A percentile compares a stretch with the other conserved stretches of the same genome.
Conservation (phyloP, 208 protist species). For the Blechomonas ayalai region DNA sequence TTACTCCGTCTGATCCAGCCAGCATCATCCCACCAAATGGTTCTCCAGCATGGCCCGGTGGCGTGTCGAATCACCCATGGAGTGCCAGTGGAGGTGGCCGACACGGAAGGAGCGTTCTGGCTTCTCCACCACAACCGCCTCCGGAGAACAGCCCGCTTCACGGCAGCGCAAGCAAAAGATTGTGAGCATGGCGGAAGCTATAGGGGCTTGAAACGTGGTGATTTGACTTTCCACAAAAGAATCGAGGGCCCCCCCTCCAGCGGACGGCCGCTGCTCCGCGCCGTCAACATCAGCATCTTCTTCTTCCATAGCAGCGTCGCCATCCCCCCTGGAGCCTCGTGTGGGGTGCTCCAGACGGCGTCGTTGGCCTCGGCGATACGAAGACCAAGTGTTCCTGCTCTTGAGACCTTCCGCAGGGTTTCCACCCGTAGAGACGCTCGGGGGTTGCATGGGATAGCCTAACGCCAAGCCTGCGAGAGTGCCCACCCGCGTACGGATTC, state of each 20-base stretch:
- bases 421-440: not conserved
- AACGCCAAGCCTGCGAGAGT: constrained; percentile 16
- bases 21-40: not conserved
- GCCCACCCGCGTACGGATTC: constrained; percentile 2
- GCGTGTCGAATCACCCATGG: constrained; percentile 16
- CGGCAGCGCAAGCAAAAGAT: constrained; percentile 8
- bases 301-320: too few relatives aligned
- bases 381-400: not conserved
- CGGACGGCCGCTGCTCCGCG: too few relatives aligned
- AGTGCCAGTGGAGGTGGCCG: constrained; percentile 19
- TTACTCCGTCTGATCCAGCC: too few relatives aligned
- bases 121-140: not conserved
- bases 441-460: constrained; percentile 10
- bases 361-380: not conserved
- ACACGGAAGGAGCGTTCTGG: constrained; percentile 5
- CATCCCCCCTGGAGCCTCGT: too few relatives aligned
- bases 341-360: too few relatives aligned
- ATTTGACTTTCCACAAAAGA: constrained; percentile 8
- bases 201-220: constrained; percentile 8
- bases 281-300: constrained; percentile 5
- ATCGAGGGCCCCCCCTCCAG: too few relatives aligned
- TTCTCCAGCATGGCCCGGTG: constrained; percentile 14
- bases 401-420: constrained; percentile 3
- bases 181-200: constrained; percentile 19
- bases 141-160: not conserved